phyloP scores from a whole-genome alignment of 2,329 filamentous ascomycete species.

The Verticillium alfalfae region DNA sequence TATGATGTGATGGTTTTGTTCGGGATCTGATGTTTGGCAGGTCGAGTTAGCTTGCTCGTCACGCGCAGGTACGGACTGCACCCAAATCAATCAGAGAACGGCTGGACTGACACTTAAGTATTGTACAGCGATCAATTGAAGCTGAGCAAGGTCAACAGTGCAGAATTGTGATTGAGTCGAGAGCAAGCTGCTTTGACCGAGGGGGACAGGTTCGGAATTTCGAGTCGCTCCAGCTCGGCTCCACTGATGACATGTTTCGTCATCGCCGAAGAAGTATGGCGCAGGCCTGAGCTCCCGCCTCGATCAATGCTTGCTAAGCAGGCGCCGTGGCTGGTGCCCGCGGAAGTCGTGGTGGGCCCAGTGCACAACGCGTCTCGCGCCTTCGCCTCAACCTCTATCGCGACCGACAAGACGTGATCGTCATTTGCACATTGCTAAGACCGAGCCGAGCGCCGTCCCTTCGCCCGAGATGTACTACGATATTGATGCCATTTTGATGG shows the following conservation, averaged over 20 bases:
- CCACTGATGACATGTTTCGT: conserved; percentile 16
- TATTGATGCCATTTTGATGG: conserved; percentile 77
- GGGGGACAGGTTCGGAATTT: conserved; percentile 15
- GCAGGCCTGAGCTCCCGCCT: not conserved
- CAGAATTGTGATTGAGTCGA: not conserved
- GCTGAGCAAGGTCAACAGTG: too few relatives aligned
- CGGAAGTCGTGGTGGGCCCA: not conserved
- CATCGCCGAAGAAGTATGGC: conserved; percentile 12
- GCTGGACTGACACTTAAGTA: not conserved
- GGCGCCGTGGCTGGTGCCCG: not conserved
- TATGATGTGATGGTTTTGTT: conserved; percentile 15
- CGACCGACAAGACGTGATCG: not conserved
- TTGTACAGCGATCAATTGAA: not conserved
- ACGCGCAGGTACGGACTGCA: not conserved
- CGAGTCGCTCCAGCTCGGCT: conserved; percentile 17
- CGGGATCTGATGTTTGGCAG: not conserved
- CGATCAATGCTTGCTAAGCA: not conserved
- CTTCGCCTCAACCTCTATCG: not conserved
- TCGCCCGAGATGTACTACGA: conserved; percentile 61
- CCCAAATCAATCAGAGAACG: not conserved
- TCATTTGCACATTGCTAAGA: not conserved
- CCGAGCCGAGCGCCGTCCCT: conserved; percentile 41
- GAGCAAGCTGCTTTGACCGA: not conserved
- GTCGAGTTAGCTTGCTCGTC: not conserved
- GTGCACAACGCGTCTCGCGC: not conserved